Percentiles rank a stretch among this genome's conserved stretches.
Evolutionary conservation across 371 early-diverging fungal genomes (phyloP).

Genomic region (Rhizopus sp.): DNA sequence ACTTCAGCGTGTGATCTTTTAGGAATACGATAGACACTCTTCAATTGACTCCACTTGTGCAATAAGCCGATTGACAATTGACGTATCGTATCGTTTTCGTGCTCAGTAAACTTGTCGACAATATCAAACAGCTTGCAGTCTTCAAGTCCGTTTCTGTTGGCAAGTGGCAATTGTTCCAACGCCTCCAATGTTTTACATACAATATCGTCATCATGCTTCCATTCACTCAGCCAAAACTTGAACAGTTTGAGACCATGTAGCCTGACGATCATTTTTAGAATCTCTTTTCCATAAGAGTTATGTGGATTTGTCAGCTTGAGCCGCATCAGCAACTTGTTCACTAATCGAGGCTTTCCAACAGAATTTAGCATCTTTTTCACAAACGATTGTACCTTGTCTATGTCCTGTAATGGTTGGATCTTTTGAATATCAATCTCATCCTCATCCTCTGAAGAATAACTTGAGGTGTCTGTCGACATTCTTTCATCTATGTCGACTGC

Average conservation of each 20-base stretch:
- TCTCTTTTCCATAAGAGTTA: constrained; percentile 28
- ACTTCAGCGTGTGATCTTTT: constrained; percentile 30
- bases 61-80: constrained; percentile 40
- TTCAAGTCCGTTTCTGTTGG: constrained; percentile 71
- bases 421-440: constrained; percentile 3
- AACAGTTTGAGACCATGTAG: constrained; percentile 42
- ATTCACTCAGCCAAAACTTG: constrained; percentile 44
- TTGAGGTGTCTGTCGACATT: not conserved
- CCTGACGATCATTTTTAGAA: constrained; percentile 31
- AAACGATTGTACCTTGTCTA: constrained; percentile 62
- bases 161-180: constrained; percentile 45
- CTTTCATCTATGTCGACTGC: not conserved
- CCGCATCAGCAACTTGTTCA: constrained; percentile 39
- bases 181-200: constrained; percentile 30
- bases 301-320: constrained; percentile 28
- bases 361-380: constrained; percentile 64
- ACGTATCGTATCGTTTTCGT: constrained; percentile 42
- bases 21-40: constrained; percentile 64
- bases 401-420: constrained; percentile 38
- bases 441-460: constrained; percentile 6
- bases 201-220: constrained; percentile 34
- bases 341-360: constrained; percentile 52
- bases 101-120: constrained; percentile 41
- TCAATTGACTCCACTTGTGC: constrained; percentile 52
- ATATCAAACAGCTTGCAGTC: constrained; percentile 62